Base-by-base conservation (phyloP, 2,329 filamentous ascomycete species). In the Hawksworthiomyces lignivorus region DNA sequence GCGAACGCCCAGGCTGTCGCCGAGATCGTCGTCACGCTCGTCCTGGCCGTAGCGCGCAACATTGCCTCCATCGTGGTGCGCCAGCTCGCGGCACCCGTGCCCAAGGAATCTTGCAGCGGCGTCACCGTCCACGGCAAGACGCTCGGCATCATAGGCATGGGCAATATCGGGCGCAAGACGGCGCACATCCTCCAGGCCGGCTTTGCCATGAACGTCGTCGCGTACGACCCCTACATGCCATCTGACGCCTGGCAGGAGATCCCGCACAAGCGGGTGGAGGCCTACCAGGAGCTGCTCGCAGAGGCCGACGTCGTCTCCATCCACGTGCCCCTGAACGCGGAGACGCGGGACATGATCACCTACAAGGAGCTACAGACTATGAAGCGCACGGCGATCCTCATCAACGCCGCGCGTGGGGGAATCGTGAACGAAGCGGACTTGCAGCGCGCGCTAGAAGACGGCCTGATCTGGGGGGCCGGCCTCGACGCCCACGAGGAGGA, bases 81-180 rank as follows among this genome's bases (percentile, higher is more conserved):
- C n/a, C 39, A 55, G 6, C 52, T 53, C 7, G 31, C 57, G 21
- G 35, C 22, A 9, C n/a, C 22, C 4, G 22, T 27, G 22, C 15
- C 35, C n/a, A 37, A 37, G 15, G 21, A 26, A 22, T 5, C 8
- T 15, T 37, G 35, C 33, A 22, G 26, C 19, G 59, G 52, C 18
- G 41, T 54, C 28, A 58, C 53, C 19, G 47, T 60, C 22, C 54
- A 53, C 18, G 46, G 51, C 7, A 63, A 62, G 50, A 56, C 55
- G 0, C 41, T 65, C 7, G 62, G 61, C 3, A 55, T 64, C n/a
- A 44, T 64, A 19, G 61, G 62, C 4, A 61, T 64, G 57, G 62
- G 62, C 4, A 55, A 57, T 41, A 61, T 64, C 26, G 61, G 62
- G 2, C 51, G 49, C 5, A 49, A 46, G 7, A 52, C 62, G n/a